Evolutionary conservation across 306 rosid species (phyloP).

Genomic region (Oxytropis ochrocephala): DNA sequence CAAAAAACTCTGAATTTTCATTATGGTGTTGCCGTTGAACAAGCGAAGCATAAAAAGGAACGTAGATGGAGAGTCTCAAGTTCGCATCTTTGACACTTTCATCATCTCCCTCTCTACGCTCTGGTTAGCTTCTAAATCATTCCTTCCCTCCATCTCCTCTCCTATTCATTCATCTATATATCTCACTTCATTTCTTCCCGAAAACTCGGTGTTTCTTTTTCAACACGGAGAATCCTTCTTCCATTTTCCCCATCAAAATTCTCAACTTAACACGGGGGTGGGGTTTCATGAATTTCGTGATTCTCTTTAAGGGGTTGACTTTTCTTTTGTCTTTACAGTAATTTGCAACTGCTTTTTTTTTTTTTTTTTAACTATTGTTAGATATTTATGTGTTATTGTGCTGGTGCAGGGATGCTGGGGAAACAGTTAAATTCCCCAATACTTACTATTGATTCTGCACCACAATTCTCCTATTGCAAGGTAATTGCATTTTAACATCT

Average conservation of each 20-base stretch:
- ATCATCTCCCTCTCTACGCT: constrained; percentile 10
- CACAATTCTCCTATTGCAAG: constrained; percentile 32
- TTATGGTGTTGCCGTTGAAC: background rate
- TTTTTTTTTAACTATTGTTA: background rate
- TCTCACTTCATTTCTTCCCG: background rate
- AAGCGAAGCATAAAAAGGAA: background rate
- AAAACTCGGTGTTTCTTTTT: background rate
- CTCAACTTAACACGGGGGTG: background rate
- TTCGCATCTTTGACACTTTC: constrained; percentile 12
- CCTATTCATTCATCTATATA: background rate
- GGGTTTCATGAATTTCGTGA: background rate
- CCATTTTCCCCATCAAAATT: background rate
- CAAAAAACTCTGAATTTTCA: background rate
- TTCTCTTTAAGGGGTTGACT: constrained; percentile 3
- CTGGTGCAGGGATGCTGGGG: constrained; percentile 56
- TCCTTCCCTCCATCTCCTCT: background rate
- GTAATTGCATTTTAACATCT: constrained; percentile 28
- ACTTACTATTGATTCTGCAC: constrained; percentile 34
- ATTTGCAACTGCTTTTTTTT: background rate
- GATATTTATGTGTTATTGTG: constrained; percentile 13
- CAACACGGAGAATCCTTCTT: background rate
- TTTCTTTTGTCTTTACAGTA: background rate
- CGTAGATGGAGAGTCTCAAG: constrained; percentile 20
- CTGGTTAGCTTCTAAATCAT: constrained; percentile 5
- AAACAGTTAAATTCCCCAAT: constrained; percentile 52